Conservation (phyloP, 371 early-diverging fungal species). For the Enteropsectra breve region DNA sequence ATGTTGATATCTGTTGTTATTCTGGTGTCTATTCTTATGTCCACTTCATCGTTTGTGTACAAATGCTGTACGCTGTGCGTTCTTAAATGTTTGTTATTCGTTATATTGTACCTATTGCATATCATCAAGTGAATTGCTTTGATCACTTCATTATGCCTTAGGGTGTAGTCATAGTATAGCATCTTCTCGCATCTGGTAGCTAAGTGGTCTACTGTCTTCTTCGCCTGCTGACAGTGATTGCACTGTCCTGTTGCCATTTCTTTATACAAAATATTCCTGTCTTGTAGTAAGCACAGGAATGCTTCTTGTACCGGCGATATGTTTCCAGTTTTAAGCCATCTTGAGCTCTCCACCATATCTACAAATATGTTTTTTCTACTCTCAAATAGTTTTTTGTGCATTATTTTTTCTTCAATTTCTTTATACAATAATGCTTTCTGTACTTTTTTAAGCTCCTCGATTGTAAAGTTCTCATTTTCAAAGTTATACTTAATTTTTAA, state of each 20-base stretch:
- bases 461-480: conserved; percentile 13
- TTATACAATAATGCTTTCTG: conserved; percentile 59
- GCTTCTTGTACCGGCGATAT: neutral
- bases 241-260: neutral
- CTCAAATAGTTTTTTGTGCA: neutral
- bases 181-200: conserved; percentile 9
- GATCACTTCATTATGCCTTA: conserved; percentile 4
- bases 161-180: conserved; percentile 2
- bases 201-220: conserved; percentile 11
- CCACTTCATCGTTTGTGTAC: neutral
- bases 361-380: neutral
- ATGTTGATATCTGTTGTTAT: neutral
- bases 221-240: neutral
- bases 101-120: neutral
- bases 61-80: conserved; percentile 1
- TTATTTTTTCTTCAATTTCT: neutral
- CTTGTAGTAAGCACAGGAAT: neutral
- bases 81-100: neutral
- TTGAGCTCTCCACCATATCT: neutral
- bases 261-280: neutral
- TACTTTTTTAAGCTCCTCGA: conserved; percentile 68
- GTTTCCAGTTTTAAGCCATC: conserved; percentile 6
- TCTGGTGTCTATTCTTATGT: conserved; percentile 7
- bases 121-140: neutral
- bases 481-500: conserved; percentile 7